Conservation (phyloP, 1,139 yeast species). For the Yamadazyma friedrichii region DNA sequence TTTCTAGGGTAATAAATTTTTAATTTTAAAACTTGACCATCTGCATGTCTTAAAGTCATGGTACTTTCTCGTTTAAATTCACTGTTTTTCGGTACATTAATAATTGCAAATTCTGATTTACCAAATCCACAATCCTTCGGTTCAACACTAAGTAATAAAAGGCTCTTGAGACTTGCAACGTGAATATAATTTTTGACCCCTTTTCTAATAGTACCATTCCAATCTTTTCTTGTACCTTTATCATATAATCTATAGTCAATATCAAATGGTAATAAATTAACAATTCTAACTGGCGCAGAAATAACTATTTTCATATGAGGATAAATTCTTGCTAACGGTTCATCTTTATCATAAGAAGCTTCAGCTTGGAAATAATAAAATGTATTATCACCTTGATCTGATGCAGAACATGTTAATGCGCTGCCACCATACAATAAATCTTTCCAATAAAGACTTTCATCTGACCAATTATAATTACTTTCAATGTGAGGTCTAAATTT, state of each 20-base stretch:
- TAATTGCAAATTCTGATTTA: slow-evolving; percentile 77
- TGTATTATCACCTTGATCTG: slow-evolving; percentile 34
- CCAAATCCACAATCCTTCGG: slow-evolving; percentile 65
- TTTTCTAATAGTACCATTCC: slow-evolving; percentile 59
- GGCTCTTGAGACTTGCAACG: slow-evolving; percentile 71
- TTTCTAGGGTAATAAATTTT: slow-evolving; percentile 62
- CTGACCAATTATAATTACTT: slow-evolving; percentile 66
- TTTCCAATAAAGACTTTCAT: slow-evolving; percentile 62
- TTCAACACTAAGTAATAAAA: slow-evolving; percentile 69
- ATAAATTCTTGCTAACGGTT: slow-evolving; percentile 70
- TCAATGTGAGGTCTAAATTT: slow-evolving; percentile 60
- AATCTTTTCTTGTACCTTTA: slow-evolving; percentile 67
- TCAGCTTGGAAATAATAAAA: slow-evolving; percentile 72
- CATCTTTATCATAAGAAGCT: slow-evolving; percentile 59
- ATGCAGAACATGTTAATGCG: slow-evolving; percentile 60
- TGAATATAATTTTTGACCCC: slow-evolving; percentile 76
- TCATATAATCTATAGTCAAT: slow-evolving; percentile 75
- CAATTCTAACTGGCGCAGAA: slow-evolving; percentile 85
- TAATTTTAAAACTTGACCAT: slow-evolving; percentile 68
- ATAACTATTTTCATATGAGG: slow-evolving; percentile 81
- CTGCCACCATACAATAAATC: slow-evolving; percentile 51
- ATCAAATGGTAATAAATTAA: slow-evolving; percentile 83
- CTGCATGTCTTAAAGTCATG: slow-evolving; percentile 48
- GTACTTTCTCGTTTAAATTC: slow-evolving; percentile 57
- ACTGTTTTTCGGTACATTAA: slow-evolving; percentile 58